Conservation (phyloP, 2,329 filamentous ascomycete species). For the Penicillium sp. region DNA sequence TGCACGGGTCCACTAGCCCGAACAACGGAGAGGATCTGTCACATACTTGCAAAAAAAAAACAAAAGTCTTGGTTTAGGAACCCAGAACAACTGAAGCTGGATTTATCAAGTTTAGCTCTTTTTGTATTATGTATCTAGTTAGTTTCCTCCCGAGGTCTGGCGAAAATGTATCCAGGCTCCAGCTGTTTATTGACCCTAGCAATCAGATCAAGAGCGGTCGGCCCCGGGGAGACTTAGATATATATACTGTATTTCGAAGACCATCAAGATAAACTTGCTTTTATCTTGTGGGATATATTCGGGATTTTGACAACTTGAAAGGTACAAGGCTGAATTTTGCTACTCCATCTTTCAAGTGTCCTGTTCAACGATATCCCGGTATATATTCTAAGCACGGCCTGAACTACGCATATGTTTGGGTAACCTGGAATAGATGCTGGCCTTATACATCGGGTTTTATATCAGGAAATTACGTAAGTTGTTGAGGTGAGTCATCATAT, state of each 20-base stretch:
- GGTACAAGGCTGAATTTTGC: too few relatives aligned
- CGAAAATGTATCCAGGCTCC: too few relatives aligned
- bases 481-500: background rate
- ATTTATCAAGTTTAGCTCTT: background rate
- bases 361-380: too few relatives aligned
- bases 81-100: background rate
- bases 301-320: rapidly evolving
- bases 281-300: too few relatives aligned
- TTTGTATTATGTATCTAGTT: background rate
- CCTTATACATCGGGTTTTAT: background rate
- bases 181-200: too few relatives aligned
- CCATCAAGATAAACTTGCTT: too few relatives aligned
- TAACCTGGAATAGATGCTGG: background rate
- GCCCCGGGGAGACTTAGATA: too few relatives aligned
- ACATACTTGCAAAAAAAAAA: background rate
- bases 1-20: background rate
- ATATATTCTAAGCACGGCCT: too few relatives aligned
- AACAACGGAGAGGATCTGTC: background rate
- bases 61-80: background rate
- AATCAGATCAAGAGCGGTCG: too few relatives aligned
- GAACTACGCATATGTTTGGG: background rate
- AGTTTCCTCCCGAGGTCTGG: background rate
- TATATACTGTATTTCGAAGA: too few relatives aligned
- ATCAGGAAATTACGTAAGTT: background rate
- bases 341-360: too few relatives aligned